A percentile compares a stretch with the other conserved stretches of the same genome.
phyloP scores from a whole-genome alignment of 2,329 filamentous ascomycete genomes.

The Penicillium sp. region DNA sequence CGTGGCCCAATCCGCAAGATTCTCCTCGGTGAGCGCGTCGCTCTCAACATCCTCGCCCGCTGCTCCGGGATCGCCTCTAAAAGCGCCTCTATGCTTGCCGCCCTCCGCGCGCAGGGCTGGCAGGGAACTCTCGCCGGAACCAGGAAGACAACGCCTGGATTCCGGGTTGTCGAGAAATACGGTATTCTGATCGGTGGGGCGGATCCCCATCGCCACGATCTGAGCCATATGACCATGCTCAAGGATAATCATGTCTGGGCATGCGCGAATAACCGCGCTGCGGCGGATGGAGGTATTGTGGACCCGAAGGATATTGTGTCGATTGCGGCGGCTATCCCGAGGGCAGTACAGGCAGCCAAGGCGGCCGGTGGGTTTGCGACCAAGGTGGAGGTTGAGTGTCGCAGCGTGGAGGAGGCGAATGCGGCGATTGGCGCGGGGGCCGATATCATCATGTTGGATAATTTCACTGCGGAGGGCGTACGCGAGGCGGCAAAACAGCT shows the following conservation, averaged over 20 bases:
- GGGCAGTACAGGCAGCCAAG: conserved; percentile 81
- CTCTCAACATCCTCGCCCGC: conserved; percentile 82
- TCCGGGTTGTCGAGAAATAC: conserved; percentile 95
- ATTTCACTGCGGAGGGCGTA: conserved; percentile 80
- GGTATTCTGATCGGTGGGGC: conserved; percentile 93
- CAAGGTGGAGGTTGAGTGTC: conserved; percentile 96
- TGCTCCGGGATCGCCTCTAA: conserved; percentile 88
- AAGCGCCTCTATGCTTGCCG: conserved; percentile 46
- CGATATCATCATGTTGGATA: conserved; percentile 96
- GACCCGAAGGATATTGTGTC: conserved; percentile 18
- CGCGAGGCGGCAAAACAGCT: conserved; percentile 70
- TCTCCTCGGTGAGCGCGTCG: conserved; percentile 89
- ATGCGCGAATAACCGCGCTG: conserved; percentile 54
- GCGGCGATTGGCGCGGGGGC: conserved; percentile 88
- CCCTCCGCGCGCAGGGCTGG: conserved; percentile 67
- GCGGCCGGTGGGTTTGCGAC: conserved; percentile 82
- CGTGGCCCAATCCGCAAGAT: conserved; percentile 78
- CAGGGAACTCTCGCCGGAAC: conserved; percentile 85
- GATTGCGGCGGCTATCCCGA: conserved; percentile 67
- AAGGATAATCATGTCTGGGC: conserved; percentile 99
- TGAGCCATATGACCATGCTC: conserved; percentile 95
- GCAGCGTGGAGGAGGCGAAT: conserved; percentile 81
- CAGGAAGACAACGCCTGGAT: conserved; percentile 94
- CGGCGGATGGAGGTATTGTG: conserved; percentile 18
- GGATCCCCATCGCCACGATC: conserved; percentile 86